These are phyloP conservation scores for Yarrowia sp. DNA, from an alignment of 805 yeast species.

Conservation along the genomic window DNA sequence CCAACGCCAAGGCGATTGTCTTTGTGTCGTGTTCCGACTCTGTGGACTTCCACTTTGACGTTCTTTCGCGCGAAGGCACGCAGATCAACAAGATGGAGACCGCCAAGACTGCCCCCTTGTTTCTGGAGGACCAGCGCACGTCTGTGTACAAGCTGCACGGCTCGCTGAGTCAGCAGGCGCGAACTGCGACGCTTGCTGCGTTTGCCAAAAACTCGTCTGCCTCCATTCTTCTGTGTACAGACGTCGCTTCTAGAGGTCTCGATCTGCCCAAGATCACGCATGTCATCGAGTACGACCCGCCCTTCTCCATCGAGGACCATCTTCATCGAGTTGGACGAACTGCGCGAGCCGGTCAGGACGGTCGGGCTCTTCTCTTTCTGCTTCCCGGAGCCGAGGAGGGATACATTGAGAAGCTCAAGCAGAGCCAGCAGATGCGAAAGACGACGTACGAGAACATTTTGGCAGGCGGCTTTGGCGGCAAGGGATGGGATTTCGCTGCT, in stretches of 20 bases:
- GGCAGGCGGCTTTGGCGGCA: slow-evolving; percentile 43
- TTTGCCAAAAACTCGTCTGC: slow-evolving; percentile 42
- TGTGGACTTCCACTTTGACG: slow-evolving; percentile 87
- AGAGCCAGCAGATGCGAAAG: slow-evolving; percentile 50
- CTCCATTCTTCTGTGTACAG: slow-evolving; percentile 84
- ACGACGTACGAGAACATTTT: slow-evolving; percentile 37
- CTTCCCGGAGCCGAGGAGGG: slow-evolving; percentile 89
- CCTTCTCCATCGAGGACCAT: slow-evolving; percentile 91
- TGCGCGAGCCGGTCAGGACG: slow-evolving; percentile 92
- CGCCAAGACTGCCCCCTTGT: slow-evolving; percentile 52
- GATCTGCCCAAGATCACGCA: slow-evolving; percentile 84
- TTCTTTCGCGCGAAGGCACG: slow-evolving; percentile 60
- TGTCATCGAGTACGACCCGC: slow-evolving; percentile 93
- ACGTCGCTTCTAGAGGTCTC: slow-evolving; percentile 95
- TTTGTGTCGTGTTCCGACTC: slow-evolving; percentile 94
- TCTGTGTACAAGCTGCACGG: slow-evolving; percentile 81
- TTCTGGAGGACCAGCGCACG: slow-evolving; percentile 44
- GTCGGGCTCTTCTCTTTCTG: slow-evolving; percentile 73
- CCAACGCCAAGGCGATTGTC: slow-evolving; percentile 51
- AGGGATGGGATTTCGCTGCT: slow-evolving; percentile 84
- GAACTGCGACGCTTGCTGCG: slow-evolving; percentile 71
- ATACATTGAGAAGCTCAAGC: slow-evolving; percentile 61
- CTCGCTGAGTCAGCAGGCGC: slow-evolving; percentile 75
- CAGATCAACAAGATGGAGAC: slow-evolving; percentile 36
- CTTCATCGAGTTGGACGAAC: slow-evolving; percentile 96